Base-by-base conservation (phyloP, 2,329 filamentous ascomycete genomes). In the Penicillium crustosum region DNA sequence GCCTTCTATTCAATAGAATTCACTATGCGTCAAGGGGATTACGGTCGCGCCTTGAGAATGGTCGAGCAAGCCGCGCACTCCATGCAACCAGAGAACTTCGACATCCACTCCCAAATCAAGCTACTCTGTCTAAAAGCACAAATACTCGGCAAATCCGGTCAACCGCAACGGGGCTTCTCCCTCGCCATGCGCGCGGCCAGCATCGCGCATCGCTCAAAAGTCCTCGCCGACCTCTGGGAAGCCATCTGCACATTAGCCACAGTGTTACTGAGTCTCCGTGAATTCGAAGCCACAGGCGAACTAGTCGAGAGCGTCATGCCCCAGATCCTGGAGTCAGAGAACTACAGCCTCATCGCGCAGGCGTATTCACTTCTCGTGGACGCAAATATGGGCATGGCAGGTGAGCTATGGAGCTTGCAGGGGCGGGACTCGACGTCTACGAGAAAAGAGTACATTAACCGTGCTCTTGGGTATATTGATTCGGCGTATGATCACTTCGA, bases 381-480 rank as follows among this genome's bases (percentile, higher is more conserved):
- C 70, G 88, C 90, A 0, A 85, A 88, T 65, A 89, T 96, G 79
- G 92, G 92, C 0, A 76, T 90, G 60, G 91, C 90, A 0, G 90
- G 36, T 69, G 78, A 65, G 59, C 59, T 75, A 72, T 68, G 78
- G 63, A 66, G 59, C 59, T 41, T 45, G 2, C 43, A 67, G 61
- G 50, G 65, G 35, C 31, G 58, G 44, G 53, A 65, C n/a, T 64
- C 61, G 17, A 59, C 50, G 3, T 61, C 79, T 6, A 73, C 74
- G 8, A 78, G 78, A 53, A 81, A 79, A 38, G 84, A 87, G 67
- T 81, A 82, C 63, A 72, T 90, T 67, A 82, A 81, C 8, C 79
- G 81, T 53, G 87, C 86, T 0, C 69, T 85, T 53, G 80, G 81
- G 38, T 84, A 86, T 31, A 80, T 90, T 48, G 85, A 89, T 55